These are phyloP conservation scores for Boletus sp. DNA, from an alignment of 768 basidiomycete genomes.

Conservation along the genomic window DNA sequence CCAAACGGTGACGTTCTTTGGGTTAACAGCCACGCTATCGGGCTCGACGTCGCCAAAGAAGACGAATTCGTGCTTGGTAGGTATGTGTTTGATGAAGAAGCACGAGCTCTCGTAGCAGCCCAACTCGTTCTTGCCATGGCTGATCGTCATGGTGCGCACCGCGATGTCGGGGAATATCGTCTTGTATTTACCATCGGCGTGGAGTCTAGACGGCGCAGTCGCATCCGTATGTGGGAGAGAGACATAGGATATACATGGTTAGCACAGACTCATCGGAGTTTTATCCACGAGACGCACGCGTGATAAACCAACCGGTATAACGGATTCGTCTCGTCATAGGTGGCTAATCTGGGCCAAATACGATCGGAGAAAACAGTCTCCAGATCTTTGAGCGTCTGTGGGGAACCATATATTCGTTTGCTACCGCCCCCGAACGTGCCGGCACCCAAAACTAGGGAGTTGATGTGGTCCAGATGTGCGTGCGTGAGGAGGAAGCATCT, in stretches of 20 bases:
- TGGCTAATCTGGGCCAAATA: constrained; percentile 83
- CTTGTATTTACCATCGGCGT: constrained; percentile 50
- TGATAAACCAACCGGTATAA: constrained; percentile 60
- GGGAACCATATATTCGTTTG: constrained; percentile 61
- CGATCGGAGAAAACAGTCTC: constrained; percentile 73
- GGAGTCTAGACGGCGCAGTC: constrained; percentile 37
- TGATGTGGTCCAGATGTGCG: constrained; percentile 88
- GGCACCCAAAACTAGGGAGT: constrained; percentile 77
- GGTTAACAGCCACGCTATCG: constrained; percentile 61
- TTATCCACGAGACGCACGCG: constrained; percentile 42
- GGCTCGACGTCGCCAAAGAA: constrained; percentile 97
- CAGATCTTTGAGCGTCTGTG: constrained; percentile 62
- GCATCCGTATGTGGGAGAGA: neutral
- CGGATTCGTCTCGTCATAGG: constrained; percentile 63
- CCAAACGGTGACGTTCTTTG: constrained; percentile 75
- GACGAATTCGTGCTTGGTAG: constrained; percentile 64
- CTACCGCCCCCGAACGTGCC: constrained; percentile 64
- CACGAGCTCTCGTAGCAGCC: constrained; percentile 75
- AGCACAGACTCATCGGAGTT: constrained; percentile 6
- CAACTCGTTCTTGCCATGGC: constrained; percentile 59
- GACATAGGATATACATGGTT: neutral
- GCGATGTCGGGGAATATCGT: constrained; percentile 54
- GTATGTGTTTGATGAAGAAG: constrained; percentile 76
- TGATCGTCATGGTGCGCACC: constrained; percentile 63
- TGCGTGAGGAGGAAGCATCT: constrained; percentile 87